phyloP scores from a whole-genome alignment of 371 early-diverging fungal species.

The Mortierella sp. region DNA sequence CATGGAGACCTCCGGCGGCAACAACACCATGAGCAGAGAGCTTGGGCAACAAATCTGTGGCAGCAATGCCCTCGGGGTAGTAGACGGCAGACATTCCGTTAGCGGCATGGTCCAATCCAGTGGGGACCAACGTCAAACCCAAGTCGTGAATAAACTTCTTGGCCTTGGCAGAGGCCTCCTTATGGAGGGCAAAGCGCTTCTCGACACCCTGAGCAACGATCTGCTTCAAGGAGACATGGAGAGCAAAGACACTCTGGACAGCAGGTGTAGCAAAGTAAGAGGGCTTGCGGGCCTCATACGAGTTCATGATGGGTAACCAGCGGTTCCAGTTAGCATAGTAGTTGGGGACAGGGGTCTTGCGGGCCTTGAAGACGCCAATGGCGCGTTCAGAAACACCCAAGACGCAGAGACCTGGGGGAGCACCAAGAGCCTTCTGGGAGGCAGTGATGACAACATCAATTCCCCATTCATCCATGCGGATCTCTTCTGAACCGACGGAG shows the following conservation, averaged over 20 bases:
- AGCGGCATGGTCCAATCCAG: conserved; percentile 77
- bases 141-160: conserved; percentile 75
- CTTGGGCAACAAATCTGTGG: conserved; percentile 82
- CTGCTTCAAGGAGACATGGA: conserved; percentile 86
- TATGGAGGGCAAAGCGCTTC: conserved; percentile 73
- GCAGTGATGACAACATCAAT: conserved; percentile 93
- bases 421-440: conserved; percentile 96
- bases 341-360: conserved; percentile 76
- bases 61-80: conserved; percentile 88
- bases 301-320: conserved; percentile 94
- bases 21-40: conserved; percentile 86
- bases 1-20: conserved; percentile 94
- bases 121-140: conserved; percentile 84
- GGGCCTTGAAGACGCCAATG: conserved; percentile 73
- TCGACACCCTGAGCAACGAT: conserved; percentile 71
- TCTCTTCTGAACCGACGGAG: conserved; percentile 93
- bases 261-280: conserved; percentile 98
- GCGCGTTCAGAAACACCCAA: conserved; percentile 85
- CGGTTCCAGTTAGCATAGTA: conserved; percentile 89
- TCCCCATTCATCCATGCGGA: conserved; percentile 94
- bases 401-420: conserved; percentile 89
- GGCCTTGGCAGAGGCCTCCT: conserved; percentile 77
- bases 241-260: conserved; percentile 93
- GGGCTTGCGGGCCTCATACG: conserved; percentile 92
- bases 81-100: conserved; percentile 96